These are phyloP conservation scores for Flaveria ramosissima DNA, from an alignment of 129 eudicot species.

Conservation along the genomic window DNA sequence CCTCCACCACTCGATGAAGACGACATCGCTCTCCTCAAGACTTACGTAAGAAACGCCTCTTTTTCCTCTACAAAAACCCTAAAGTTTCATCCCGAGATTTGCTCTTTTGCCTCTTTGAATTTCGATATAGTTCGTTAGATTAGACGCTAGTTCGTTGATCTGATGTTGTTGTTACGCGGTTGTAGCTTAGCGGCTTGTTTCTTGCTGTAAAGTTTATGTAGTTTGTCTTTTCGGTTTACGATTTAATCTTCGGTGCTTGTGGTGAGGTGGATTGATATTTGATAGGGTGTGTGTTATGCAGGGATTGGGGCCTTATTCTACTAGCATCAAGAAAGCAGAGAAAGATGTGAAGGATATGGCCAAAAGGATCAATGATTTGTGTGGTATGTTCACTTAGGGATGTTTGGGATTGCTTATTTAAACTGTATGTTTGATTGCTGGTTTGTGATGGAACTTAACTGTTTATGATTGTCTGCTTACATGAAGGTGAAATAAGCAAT, in stretches of 20 bases:
- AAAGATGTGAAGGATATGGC: slow-evolving; percentile 95
- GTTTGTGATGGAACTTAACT: not conserved
- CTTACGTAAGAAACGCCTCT: slow-evolving; percentile 51
- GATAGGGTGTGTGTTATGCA: slow-evolving; percentile 31
- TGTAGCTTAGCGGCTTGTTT: not conserved
- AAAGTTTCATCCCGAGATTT: not conserved
- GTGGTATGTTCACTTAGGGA: slow-evolving; percentile 59
- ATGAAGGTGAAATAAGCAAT: not conserved
- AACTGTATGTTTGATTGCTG: not conserved
- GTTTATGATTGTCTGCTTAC: not conserved
- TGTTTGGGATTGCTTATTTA: not conserved
- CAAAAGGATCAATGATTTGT: slow-evolving; percentile 82
- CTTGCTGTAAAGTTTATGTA: not conserved
- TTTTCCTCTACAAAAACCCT: slow-evolving; percentile 17
- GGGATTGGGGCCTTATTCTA: slow-evolving; percentile 98
- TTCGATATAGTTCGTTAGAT: not conserved
- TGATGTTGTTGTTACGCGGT: not conserved
- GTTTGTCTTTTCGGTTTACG: not conserved
- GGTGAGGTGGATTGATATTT: not conserved
- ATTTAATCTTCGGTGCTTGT: not conserved
- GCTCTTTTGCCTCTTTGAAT: not conserved
- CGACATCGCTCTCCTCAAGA: slow-evolving; percentile 92
- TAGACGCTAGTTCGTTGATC: not conserved
- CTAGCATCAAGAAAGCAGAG: slow-evolving; percentile 79
- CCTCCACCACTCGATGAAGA: slow-evolving; percentile 91